phyloP scores from a whole-genome alignment of 2,329 filamentous ascomycete genomes.

The Cladophialophora bantiana region DNA sequence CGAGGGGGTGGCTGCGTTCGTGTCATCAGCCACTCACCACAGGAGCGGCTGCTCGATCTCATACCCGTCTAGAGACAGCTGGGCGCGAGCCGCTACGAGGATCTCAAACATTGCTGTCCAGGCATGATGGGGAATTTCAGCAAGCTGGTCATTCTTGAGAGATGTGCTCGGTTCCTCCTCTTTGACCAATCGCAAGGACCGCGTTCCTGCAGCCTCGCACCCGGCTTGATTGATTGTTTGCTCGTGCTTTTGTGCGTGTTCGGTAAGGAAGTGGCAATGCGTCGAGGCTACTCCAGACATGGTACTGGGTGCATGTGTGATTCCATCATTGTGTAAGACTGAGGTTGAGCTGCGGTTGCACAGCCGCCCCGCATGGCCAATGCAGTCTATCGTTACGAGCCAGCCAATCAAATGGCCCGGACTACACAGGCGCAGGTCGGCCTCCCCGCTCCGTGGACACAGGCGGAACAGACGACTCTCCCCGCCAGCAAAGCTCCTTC shows the following conservation, averaged over 20 bases:
- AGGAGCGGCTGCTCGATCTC: not conserved
- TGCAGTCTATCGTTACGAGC: constrained; percentile 7
- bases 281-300: not conserved
- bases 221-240: not conserved
- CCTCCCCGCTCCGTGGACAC: constrained; percentile 1
- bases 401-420: constrained; percentile 1
- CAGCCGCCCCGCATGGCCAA: constrained; percentile 5
- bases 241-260: not conserved
- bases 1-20: not conserved
- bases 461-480: not conserved
- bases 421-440: not conserved
- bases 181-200: not conserved
- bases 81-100: not conserved
- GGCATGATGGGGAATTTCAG: not conserved
- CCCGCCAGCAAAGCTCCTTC: constrained; percentile 5
- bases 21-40: not conserved
- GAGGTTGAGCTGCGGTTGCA: not conserved
- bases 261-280: not conserved
- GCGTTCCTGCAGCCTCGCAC: not conserved
- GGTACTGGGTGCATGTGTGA: not conserved
- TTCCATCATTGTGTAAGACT: not conserved
- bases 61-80: not conserved
- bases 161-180: not conserved
- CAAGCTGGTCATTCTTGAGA: not conserved
- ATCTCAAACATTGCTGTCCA: not conserved